A percentile compares a stretch with the other conserved stretches of the same genome.
phyloP scores from a whole-genome alignment of 2,329 filamentous ascomycete species.

The Cladorrhinum sp. region DNA sequence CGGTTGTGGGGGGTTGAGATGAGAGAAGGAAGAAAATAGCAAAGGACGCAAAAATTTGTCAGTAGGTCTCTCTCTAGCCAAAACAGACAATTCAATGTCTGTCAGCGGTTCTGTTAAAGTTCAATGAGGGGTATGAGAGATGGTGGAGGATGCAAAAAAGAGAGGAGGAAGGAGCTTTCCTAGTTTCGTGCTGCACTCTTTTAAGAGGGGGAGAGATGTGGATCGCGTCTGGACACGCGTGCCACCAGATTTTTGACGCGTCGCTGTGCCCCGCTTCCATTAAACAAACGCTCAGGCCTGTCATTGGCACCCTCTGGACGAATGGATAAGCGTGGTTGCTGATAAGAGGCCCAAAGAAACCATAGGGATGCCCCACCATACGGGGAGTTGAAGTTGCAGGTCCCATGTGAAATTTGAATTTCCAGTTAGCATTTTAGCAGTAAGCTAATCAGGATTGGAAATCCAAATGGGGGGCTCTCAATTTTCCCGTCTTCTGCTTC shows the following conservation, averaged over 20 bases:
- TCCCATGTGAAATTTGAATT: background rate
- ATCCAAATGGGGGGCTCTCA: background rate
- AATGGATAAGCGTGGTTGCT: background rate
- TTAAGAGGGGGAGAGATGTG: constrained; percentile 19
- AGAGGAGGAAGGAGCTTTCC: constrained; percentile 13
- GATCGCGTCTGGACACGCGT: constrained; percentile 27
- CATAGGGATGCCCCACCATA: constrained; percentile 2
- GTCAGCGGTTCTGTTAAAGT: background rate
- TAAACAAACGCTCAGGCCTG: constrained; percentile 25
- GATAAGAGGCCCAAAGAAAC: background rate
- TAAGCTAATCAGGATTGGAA: constrained; percentile 1
- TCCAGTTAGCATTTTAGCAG: background rate
- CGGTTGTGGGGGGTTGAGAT: constrained; percentile 13
- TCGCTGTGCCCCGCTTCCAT: constrained; percentile 23
- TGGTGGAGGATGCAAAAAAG: constrained; percentile 22
- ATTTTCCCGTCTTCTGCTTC: background rate
- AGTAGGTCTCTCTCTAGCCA: background rate
- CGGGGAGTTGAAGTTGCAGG: background rate
- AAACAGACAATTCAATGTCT: background rate
- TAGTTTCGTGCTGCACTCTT: constrained; percentile 20
- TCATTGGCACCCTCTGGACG: background rate
- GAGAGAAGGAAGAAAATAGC: constrained; percentile 20
- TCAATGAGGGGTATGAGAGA: background rate
- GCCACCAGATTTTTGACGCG: constrained; percentile 22
- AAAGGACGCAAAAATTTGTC: background rate